phyloP scores from a whole-genome alignment of 2,329 filamentous ascomycete species.

The Ceratocystis albifundus region DNA sequence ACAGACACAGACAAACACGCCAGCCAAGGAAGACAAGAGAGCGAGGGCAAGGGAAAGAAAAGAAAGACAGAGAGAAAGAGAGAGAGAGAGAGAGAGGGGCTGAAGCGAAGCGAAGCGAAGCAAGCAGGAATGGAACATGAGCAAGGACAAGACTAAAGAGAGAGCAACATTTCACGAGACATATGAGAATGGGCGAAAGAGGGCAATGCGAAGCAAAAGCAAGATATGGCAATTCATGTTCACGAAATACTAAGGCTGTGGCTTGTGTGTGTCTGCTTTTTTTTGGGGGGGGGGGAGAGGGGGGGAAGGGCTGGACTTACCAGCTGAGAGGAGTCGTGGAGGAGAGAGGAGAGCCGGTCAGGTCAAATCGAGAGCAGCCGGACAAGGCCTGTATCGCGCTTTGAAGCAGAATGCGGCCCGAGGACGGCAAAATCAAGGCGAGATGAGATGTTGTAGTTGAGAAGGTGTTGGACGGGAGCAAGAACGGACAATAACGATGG shows the following conservation, averaged over 20 bases:
- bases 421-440: background rate
- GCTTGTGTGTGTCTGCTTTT: background rate
- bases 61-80: background rate
- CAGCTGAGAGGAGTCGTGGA: background rate
- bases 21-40: background rate
- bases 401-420: no score
- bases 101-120: conserved; percentile 2
- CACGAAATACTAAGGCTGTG: background rate
- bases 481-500: background rate
- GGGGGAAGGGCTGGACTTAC: background rate
- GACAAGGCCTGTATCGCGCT: no score
- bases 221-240: background rate
- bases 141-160: background rate
- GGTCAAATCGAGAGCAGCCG: no score
- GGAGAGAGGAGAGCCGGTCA: no score
- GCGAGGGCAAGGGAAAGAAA: background rate
- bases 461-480: background rate
- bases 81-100: background rate
- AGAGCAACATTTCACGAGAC: background rate
- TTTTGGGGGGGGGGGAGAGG: no score
- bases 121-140: background rate
- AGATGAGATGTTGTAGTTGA: background rate
- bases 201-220: conserved; percentile 2
- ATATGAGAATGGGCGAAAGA: background rate
- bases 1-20: no score